These are phyloP conservation scores for Eutrema salsugineum DNA, from an alignment of 441 rosid species.

Conservation along the genomic window DNA sequence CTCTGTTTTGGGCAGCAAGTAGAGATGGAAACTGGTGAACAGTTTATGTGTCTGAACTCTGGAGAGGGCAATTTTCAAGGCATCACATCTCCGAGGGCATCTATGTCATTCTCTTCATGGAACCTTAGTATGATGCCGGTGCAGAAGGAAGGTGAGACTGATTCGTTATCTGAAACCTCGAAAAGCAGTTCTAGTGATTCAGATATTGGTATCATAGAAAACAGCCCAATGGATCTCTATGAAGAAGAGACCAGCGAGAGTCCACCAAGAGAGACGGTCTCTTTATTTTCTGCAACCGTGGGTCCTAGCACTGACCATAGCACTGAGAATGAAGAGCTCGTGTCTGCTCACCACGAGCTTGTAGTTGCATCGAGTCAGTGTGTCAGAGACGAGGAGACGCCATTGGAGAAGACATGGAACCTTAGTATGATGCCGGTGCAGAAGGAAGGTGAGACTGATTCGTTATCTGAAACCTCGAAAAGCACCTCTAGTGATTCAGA, in stretches of 20 bases:
- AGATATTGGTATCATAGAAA: conserved; percentile 51
- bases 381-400: conserved; percentile 10
- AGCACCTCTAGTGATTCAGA: conserved; percentile 59
- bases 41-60: conserved; percentile 47
- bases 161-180: conserved; percentile 45
- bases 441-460: conserved; percentile 36
- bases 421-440: conserved; percentile 36
- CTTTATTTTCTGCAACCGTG: conserved; percentile 25
- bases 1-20: conserved; percentile 38
- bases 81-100: conserved; percentile 42
- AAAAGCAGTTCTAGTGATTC: conserved; percentile 48
- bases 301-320: conserved; percentile 27
- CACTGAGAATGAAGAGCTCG: conserved; percentile 24
- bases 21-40: conserved; percentile 49
- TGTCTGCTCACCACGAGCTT: conserved; percentile 23
- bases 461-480: conserved; percentile 43
- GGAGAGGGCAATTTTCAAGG: conserved; percentile 54
- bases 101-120: conserved; percentile 48
- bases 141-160: conserved; percentile 38
- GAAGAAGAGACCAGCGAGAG: conserved; percentile 30
- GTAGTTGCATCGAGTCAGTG: conserved; percentile 25
- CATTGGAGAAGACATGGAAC: conserved; percentile 55
- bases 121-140: conserved; percentile 38
- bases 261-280: conserved; percentile 28
- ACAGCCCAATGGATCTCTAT: conserved; percentile 21